Conservation (phyloP, 208 protist genomes). For the Crithidia mellificae region DNA sequence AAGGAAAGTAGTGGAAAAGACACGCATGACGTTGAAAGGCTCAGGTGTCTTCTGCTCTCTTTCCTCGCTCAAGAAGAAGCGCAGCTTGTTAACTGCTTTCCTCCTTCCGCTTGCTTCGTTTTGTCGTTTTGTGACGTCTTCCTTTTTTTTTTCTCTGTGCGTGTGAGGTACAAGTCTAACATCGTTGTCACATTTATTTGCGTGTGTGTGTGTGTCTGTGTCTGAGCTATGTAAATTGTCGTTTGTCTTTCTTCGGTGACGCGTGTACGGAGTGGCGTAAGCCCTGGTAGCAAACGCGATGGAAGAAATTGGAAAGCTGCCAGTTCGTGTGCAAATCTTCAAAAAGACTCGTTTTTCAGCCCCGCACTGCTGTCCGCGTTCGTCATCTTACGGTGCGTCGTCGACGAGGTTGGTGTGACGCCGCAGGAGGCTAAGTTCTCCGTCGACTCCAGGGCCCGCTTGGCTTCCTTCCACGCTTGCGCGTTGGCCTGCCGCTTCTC, state of each 20-base stretch:
- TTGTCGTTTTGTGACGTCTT: too few species aligned
- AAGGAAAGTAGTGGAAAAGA: too few species aligned
- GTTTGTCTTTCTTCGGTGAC: too few species aligned
- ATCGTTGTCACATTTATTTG: neutral
- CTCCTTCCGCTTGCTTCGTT: neutral
- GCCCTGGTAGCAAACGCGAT: too few species aligned
- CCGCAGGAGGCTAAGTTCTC: constrained; percentile 8
- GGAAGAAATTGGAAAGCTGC: too few species aligned
- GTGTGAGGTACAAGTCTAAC: neutral
- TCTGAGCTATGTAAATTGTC: too few species aligned
- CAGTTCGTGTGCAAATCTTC: neutral
- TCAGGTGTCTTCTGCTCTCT: too few species aligned
- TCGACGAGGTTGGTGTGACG: neutral
- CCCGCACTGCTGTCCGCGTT: neutral
- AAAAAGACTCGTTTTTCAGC: neutral
- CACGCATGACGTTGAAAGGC: too few species aligned
- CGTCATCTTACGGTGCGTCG: neutral
- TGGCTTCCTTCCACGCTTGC: constrained; percentile 43
- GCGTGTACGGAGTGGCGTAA: too few species aligned
- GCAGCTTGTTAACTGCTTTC: neutral
- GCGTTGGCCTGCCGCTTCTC: constrained; percentile 40
- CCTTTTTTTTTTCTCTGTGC: neutral
- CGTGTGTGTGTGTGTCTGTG: too few species aligned
- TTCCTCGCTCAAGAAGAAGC: neutral
- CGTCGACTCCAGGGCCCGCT: constrained; percentile 37